Conservation (phyloP, 441 rosid species). For the Populus trichocarpa region DNA sequence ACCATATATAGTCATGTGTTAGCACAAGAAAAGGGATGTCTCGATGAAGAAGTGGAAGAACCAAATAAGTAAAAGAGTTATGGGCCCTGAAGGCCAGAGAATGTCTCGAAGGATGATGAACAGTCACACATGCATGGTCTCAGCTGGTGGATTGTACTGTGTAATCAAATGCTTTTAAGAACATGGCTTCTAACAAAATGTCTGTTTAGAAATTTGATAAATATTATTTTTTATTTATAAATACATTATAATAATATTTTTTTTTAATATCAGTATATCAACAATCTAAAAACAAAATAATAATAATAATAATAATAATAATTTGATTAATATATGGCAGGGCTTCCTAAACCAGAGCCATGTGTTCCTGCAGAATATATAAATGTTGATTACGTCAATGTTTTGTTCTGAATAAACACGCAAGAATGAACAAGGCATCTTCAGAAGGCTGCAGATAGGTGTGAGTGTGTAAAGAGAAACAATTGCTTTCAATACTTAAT, state of each 20-base stretch:
- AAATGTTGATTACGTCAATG: not conserved
- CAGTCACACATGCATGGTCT: not conserved
- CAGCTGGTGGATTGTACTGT: not conserved
- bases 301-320: too few species aligned
- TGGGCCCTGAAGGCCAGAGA: not conserved
- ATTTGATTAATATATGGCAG: too few species aligned
- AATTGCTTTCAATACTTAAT: not conserved
- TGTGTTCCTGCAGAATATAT: not conserved
- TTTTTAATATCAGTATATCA: too few species aligned
- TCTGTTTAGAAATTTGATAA: too few species aligned
- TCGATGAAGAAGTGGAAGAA: too few species aligned
- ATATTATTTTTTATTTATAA: too few species aligned
- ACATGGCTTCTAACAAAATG: not conserved
- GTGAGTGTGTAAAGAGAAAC: not conserved
- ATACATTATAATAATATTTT: too few species aligned
- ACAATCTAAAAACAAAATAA: too few species aligned
- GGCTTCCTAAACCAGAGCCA: not conserved
- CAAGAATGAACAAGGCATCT: not conserved
- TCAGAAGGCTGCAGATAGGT: not conserved
- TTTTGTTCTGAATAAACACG: too few species aligned
- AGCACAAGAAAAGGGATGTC: too few species aligned
- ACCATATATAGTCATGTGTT: too few species aligned
- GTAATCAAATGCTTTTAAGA: not conserved
- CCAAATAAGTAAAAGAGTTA: not conserved
- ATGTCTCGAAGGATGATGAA: not conserved